Percentiles rank a stretch among this genome's conserved stretches.
Conservation (phyloP, 768 basidiomycete genomes). For the Lentinula raphanica region DNA sequence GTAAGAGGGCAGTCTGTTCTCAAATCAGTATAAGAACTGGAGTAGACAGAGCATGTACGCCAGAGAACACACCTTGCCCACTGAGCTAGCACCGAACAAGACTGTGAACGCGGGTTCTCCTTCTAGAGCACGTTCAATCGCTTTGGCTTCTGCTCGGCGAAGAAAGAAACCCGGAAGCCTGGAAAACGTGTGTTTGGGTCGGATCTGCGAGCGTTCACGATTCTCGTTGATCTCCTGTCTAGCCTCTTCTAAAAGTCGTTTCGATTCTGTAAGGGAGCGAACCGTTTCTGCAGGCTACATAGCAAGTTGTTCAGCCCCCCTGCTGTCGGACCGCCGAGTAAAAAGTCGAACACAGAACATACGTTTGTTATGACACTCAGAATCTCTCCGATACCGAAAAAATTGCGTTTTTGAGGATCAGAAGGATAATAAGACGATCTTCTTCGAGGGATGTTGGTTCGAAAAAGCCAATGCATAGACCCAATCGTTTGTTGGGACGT, state of each 20-base stretch:
- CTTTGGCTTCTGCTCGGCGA: conserved; percentile 59
- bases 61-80: conserved; percentile 57
- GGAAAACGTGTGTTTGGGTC: conserved; percentile 73
- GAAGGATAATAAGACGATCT: conserved; percentile 54
- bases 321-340: background rate
- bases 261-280: conserved; percentile 75
- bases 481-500: conserved; percentile 15
- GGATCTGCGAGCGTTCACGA: conserved; percentile 58
- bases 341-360: conserved; percentile 22
- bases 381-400: conserved; percentile 80
- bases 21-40: background rate
- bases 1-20: conserved; percentile 65
- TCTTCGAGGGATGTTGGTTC: conserved; percentile 65
- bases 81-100: conserved; percentile 74
- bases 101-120: conserved; percentile 75
- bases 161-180: conserved; percentile 71
- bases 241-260: conserved; percentile 70
- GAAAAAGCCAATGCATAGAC: conserved; percentile 70
- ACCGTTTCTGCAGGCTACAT: conserved; percentile 74
- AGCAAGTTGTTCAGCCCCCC: background rate
- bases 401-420: conserved; percentile 61
- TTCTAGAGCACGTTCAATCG: conserved; percentile 60
- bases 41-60: background rate
- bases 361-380: conserved; percentile 72
- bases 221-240: conserved; percentile 68